Evolutionary conservation across 2,329 filamentous ascomycete genomes (phyloP), one percentile per base, ranked within the genome.

Genomic region (Cercospora sp.): DNA sequence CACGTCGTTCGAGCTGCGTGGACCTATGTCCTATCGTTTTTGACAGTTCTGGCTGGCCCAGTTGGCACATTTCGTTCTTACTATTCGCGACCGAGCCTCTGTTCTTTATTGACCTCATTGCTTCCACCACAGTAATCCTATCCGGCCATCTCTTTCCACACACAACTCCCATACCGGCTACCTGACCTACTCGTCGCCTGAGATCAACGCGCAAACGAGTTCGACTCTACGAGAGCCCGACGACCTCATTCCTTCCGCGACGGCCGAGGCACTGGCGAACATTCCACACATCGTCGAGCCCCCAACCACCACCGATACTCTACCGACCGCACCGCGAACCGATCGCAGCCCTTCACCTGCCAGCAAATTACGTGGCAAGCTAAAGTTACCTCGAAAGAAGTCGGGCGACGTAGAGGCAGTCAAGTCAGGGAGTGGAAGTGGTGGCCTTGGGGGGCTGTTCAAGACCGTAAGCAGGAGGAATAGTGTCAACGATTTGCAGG

Each of bases 311-410:
- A 68, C 67, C 66, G 66, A 69, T 62, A 43, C 70, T 66, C 43
- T 71, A 37, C 63, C 69, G 10, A 40, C 70, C 62, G 66, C 74
- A 63, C 68, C 75, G 16, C 61, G 71, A 40, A 74, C 82, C 70
- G 85, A 85, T 72, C 86, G 90, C 68, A 88, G 88, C 26, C 84
- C 87, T 21, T 94, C 92, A 9, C 90, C 91, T 10, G 88, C 86
- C 62, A 87, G 88, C 75, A 91, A 89, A 75, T 82, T 94, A 69
- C 90, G 87, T 78, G 89, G 90, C 76, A 90, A 90, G 12, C 92
- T 95, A 75, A 86, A 82, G 67, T 79, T 75, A 51, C 66, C 72
- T 45, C 82, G 84, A 55, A 88, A 86, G 75, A 88, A 84, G 76
- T 75, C 79, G 8, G 72, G 68, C 43, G 73, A 70, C 37, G 74